These are phyloP conservation scores for Dactylellina leptospora DNA, from an alignment of 2,329 filamentous ascomycete species.

Conservation along the genomic window DNA sequence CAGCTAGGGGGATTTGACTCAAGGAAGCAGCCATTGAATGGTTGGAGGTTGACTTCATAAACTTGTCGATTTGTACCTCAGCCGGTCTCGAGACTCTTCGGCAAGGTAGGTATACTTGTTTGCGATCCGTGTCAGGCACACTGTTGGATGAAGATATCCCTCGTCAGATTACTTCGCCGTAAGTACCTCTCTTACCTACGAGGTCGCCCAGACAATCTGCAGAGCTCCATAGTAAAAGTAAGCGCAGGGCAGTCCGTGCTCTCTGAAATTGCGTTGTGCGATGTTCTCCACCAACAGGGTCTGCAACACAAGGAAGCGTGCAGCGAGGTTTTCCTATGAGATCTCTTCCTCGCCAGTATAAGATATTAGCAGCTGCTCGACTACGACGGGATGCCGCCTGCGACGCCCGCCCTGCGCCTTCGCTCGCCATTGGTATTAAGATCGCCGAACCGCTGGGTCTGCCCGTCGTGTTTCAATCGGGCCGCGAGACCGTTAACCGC, in stretches of 20 bases:
- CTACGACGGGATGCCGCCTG: conserved; percentile 6
- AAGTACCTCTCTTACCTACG: too few relatives aligned
- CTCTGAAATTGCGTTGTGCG: conserved; percentile 17
- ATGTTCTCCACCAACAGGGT: not conserved
- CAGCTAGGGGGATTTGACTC: too few relatives aligned
- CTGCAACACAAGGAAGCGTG: not conserved
- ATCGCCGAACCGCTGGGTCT: conserved; percentile 24
- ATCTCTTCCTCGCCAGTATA: not conserved
- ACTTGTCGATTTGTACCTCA: too few relatives aligned
- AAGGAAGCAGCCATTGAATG: too few relatives aligned
- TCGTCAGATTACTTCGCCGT: too few relatives aligned
- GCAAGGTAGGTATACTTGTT: too few relatives aligned
- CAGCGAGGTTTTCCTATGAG: not conserved
- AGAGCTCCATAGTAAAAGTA: not conserved
- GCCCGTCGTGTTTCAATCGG: conserved; percentile 29
- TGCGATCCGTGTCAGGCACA: too few relatives aligned
- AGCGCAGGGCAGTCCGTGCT: not conserved
- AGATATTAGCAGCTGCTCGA: not conserved
- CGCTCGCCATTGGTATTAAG: conserved; percentile 3
- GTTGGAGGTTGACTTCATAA: too few relatives aligned
- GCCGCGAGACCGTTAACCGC: conserved; percentile 3
- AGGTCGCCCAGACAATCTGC: too few relatives aligned
- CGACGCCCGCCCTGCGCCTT: conserved; percentile 7
- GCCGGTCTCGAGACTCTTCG: too few relatives aligned
- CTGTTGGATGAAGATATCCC: too few relatives aligned